Evolutionary conservation across 2,329 filamentous ascomycete species (phyloP).

Genomic region (Exophiala spinifera): DNA sequence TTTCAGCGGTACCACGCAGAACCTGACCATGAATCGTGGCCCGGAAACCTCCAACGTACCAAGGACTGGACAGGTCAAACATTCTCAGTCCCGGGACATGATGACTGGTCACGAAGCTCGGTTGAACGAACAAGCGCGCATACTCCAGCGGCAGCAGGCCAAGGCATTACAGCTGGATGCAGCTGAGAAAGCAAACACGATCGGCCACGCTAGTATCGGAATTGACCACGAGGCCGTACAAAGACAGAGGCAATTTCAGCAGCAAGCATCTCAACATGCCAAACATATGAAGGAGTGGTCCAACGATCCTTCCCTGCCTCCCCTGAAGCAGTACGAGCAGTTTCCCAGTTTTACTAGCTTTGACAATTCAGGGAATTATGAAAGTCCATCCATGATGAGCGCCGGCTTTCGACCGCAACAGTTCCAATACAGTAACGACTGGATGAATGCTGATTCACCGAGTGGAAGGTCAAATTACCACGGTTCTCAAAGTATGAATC

Average conservation of each 20-base stretch:
- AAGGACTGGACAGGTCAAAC: slow-evolving; percentile 15
- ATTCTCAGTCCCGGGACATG: slow-evolving; percentile 24
- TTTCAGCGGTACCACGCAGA: slow-evolving; percentile 21
- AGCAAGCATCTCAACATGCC: slow-evolving; percentile 27
- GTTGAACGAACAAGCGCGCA: slow-evolving; percentile 28
- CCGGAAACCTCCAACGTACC: slow-evolving; percentile 16
- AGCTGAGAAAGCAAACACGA: slow-evolving; percentile 4
- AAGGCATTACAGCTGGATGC: slow-evolving; percentile 24
- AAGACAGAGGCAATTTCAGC: slow-evolving; percentile 29
- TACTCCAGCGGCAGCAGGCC: slow-evolving; percentile 28
- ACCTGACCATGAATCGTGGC: slow-evolving; percentile 19
- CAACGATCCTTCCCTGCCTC: slow-evolving; percentile 23
- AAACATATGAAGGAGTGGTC: slow-evolving; percentile 27
- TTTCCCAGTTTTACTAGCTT: slow-evolving; percentile 14
- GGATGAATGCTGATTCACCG: slow-evolving; percentile 22
- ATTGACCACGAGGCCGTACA: slow-evolving; percentile 28
- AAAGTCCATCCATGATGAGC: slow-evolving; percentile 14
- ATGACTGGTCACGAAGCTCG: slow-evolving; percentile 26
- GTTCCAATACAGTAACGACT: slow-evolving; percentile 26
- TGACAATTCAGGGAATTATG: slow-evolving; percentile 9
- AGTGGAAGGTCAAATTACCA: slow-evolving; percentile 9
- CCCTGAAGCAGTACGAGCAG: slow-evolving; percentile 20
- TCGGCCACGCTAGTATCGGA: slow-evolving; percentile 16
- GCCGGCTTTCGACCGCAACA: slow-evolving; percentile 16
- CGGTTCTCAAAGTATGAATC: slow-evolving; percentile 9